These are phyloP conservation scores for Citrus trifoliata DNA, from an alignment of 345 rosid genomes.

Conservation along the genomic window DNA sequence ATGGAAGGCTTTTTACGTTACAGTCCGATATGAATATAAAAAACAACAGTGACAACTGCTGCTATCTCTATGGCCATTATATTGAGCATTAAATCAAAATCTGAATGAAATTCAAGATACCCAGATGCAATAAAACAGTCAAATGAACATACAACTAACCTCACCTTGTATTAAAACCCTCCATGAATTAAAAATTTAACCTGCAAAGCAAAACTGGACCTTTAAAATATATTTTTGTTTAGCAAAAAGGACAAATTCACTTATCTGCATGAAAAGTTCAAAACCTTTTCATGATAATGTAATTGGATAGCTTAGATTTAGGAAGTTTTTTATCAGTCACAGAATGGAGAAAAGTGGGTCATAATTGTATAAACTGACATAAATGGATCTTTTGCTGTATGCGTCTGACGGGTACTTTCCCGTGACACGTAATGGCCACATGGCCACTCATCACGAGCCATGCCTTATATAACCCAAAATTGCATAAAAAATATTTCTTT, in stretches of 20 bases:
- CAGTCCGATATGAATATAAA: too few species aligned
- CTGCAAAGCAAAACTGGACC: background rate
- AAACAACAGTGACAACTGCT: background rate
- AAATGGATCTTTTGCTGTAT: background rate
- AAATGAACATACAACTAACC: background rate
- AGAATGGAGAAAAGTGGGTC: background rate
- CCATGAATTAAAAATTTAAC: background rate
- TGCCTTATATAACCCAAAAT: background rate
- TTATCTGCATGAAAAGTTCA: background rate
- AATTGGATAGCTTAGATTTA: background rate
- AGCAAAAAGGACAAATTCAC: too few species aligned
- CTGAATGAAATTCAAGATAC: background rate
- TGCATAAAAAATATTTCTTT: background rate
- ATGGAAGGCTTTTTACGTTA: background rate
- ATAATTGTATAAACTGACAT: background rate
- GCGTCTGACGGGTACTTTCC: background rate
- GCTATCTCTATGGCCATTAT: background rate
- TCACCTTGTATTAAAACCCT: background rate
- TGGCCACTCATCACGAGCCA: background rate
- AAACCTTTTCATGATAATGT: background rate
- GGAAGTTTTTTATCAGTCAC: background rate
- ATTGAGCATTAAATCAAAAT: background rate
- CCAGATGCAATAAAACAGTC: background rate
- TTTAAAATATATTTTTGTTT: background rate
- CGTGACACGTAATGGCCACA: background rate